These are phyloP conservation scores for Trametes cubensis DNA, from an alignment of 768 basidiomycete species.

Conservation along the genomic window DNA sequence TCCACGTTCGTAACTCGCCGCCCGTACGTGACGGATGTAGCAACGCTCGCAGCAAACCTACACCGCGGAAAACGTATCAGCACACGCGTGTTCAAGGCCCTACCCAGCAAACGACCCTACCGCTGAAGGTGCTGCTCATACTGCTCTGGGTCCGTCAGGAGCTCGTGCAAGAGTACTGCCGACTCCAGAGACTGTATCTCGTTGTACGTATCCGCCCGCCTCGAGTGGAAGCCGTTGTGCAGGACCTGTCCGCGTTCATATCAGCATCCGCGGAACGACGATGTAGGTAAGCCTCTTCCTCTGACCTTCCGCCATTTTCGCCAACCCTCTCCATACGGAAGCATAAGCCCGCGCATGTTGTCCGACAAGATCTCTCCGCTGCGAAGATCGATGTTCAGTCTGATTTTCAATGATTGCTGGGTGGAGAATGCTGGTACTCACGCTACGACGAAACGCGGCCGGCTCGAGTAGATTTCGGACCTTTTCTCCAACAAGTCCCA, in stretches of 20 bases:
- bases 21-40: constrained; percentile 48
- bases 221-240: constrained; percentile 46
- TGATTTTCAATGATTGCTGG: background rate
- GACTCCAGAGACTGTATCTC: constrained; percentile 53
- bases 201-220: constrained; percentile 46
- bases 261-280: background rate
- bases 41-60: constrained; percentile 50
- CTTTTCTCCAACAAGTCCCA: constrained; percentile 53
- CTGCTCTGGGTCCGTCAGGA: constrained; percentile 42
- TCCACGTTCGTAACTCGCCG: constrained; percentile 46
- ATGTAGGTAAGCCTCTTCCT: background rate
- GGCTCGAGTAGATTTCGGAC: constrained; percentile 49
- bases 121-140: constrained; percentile 47
- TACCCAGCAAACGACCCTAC: constrained; percentile 22
- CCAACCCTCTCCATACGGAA: constrained; percentile 48
- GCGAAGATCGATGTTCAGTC: background rate
- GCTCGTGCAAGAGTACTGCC: constrained; percentile 45
- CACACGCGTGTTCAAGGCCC: background rate
- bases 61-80: background rate
- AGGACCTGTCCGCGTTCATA: constrained; percentile 37
- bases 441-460: constrained; percentile 51
- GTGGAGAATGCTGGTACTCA: constrained; percentile 22
- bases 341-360: constrained; percentile 49
- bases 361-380: constrained; percentile 51
- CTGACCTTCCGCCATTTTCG: constrained; percentile 49